Base-by-base conservation (phyloP, 2,329 filamentous ascomycete species). In the Capronia americana region DNA sequence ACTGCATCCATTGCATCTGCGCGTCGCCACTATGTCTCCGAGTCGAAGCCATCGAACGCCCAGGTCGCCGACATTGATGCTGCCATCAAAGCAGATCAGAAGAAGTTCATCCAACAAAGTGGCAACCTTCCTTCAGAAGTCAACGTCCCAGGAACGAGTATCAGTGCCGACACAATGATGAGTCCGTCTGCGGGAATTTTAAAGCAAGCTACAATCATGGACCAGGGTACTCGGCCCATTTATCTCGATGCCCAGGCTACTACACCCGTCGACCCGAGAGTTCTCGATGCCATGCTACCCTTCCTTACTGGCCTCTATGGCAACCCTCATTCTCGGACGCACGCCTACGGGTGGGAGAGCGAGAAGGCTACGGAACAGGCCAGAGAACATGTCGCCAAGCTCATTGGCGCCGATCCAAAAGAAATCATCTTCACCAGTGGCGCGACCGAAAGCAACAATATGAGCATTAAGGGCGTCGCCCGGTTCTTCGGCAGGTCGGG, bases 371-470 rank as follows among this genome's bases (percentile, higher is more conserved):
- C 96, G 24, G 95, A 99, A 78, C 86, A 92, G 69, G 93, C 95
- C 51, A 88, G 95, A 74, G 86, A 86, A 73, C 87, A 98, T 75
- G 85, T 98, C 70, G 95, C 95, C 2, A 85, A 85, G 46, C 86
- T 99, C 63, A 95, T 99, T 71, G 94, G 94, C 28, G 95, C 95
- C 30, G 93, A 99, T 77, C 84, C 95, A 5, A 99, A 99, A 81
- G 95, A 99, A 78, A 98, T 99, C 71, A 96, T 99, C 74, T 98
- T 99, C 81, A 99, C 95, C 6, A 97, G 93, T 74, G 95, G 95
- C 63, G 95, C 95, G 17, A 99, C 95, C 0, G 95, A 99, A 83
- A 97, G 93, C 77, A 99, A 99, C 81, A 99, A 99, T 76, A 99
- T 99, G 95, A 97, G 93, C 79, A 92, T 99, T 82, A 99, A 99